phyloP scores from a whole-genome alignment of 345 rosid genomes.

The Sapria himalayana region DNA sequence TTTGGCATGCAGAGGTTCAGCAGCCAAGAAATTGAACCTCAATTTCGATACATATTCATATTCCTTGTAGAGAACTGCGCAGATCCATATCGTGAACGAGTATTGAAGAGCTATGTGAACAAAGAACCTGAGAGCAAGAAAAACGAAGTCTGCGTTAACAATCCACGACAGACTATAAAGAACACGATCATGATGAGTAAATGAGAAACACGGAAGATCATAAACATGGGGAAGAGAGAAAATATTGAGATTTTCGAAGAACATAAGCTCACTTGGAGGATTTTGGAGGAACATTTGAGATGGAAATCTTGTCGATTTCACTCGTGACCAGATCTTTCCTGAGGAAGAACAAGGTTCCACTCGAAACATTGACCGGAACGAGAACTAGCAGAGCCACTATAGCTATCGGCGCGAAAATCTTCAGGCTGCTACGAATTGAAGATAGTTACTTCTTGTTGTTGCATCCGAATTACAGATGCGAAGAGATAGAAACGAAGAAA shows the following conservation, averaged over 20 bases:
- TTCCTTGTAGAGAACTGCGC: conserved; percentile 84
- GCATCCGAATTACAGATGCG: neutral
- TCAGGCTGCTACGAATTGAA: conserved; percentile 27
- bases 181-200: no score
- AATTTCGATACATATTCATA: conserved; percentile 48
- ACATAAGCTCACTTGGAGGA: conserved; percentile 35
- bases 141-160: no score
- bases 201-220: no score
- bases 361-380: conserved; percentile 84
- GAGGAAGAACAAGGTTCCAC: conserved; percentile 61
- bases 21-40: conserved; percentile 71
- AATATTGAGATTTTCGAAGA: no score
- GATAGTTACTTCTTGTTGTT: neutral
- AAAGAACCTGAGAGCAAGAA: conserved; percentile 48
- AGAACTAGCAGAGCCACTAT: conserved; percentile 55
- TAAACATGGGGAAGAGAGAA: no score
- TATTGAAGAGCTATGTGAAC: conserved; percentile 69
- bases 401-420: conserved; percentile 71
- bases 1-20: conserved; percentile 55
- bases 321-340: conserved; percentile 70
- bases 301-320: conserved; percentile 81
- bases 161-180: no score
- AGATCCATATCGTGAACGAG: conserved; percentile 68
- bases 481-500: neutral
- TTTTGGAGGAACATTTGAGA: conserved; percentile 68